Percentiles rank a stretch among this genome's conserved stretches.
Conservation (phyloP, 164 flowering plant genomes). For the Buxus sempervirens region DNA sequence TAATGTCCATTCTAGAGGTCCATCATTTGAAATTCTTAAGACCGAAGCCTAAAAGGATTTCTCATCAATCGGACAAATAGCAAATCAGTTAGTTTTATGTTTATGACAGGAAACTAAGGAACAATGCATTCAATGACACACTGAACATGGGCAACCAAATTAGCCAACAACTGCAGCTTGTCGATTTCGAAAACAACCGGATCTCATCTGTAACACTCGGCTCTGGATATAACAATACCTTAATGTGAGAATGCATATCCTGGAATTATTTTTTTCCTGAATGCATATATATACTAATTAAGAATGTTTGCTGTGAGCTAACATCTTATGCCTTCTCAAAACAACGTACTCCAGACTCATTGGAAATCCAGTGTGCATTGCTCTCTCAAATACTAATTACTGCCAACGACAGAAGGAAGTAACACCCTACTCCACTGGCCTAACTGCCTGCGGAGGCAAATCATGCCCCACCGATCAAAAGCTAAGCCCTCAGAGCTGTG, state of each 20-base stretch:
- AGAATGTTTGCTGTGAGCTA: not conserved
- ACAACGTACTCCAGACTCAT: slow-evolving; percentile 39
- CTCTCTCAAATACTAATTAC: slow-evolving; percentile 38
- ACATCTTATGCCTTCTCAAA: not conserved
- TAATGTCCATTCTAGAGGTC: too few species aligned
- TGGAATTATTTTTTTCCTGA: not conserved
- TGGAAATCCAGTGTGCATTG: slow-evolving; percentile 77
- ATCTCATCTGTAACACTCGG: slow-evolving; percentile 41
- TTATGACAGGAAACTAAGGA: slow-evolving; percentile 58
- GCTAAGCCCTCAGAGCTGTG: slow-evolving; percentile 78
- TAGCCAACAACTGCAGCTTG: slow-evolving; percentile 58
- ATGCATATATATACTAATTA: not conserved
- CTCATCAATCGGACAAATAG: not conserved
- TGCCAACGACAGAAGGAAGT: slow-evolving; percentile 51
- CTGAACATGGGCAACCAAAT: slow-evolving; percentile 58
- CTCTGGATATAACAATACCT: slow-evolving; percentile 40
- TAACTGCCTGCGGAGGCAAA: slow-evolving; percentile 54
- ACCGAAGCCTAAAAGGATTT: not conserved
- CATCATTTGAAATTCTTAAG: too few species aligned
- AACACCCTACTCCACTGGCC: slow-evolving; percentile 59
- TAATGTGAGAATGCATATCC: slow-evolving; percentile 46
- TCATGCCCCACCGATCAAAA: slow-evolving; percentile 47
- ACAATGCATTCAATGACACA: slow-evolving; percentile 60
- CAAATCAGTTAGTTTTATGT: not conserved
- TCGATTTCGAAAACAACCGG: slow-evolving; percentile 68